Base-by-base conservation (phyloP, 345 rosid species). In the Ceriops tagal region DNA sequence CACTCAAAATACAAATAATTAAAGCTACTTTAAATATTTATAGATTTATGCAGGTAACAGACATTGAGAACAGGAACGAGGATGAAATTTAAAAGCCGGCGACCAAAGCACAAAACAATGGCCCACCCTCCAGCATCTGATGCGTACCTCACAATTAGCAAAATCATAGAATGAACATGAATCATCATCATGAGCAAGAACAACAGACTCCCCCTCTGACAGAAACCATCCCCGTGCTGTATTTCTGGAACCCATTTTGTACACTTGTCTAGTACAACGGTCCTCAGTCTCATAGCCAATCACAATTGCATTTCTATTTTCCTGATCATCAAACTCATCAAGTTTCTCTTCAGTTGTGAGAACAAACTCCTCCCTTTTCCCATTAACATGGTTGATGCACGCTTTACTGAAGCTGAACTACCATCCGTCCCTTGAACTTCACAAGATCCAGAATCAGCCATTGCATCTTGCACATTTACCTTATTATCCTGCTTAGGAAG, bases 201-300 rank as follows among this genome's bases (percentile, higher is more conserved):
- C 84, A 82, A 88, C 88, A 28, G 96, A 87, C 86, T 92, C 97
- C 24, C 97, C 99, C 71, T 90, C 98, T 20, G 99, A 92, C 68
- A 92, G 90, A 85, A 96, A 92, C 98, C 99, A 96, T 61, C 98
- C 98, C 64, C 96, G 92, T 0, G 98, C 89, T 35, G 92, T 71
- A 69, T 59, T 85, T 77, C 80, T 96, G 62, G 73, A 28, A 46
- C 96, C 98, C 49, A 92, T 85, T 73, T 82, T 87, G 70, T 82
- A 84, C 61, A 84, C 83, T 74, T 80, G 89, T 70, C 81, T 66
- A 66, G 79, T 62, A 71, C 74, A 37, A 58, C 67, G 57, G 61
- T 85, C 88, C 64, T 96, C 97, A 28, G 71, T 66, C 75, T 85
- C 93, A 75, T 87, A 91, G 20, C 22, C 79, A 53, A 75, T 62